Evolutionary conservation across 2,329 filamentous ascomycete species (phyloP), one percentile per base, ranked within the genome.

Genomic region (Ceratocystis lukuohia): DNA sequence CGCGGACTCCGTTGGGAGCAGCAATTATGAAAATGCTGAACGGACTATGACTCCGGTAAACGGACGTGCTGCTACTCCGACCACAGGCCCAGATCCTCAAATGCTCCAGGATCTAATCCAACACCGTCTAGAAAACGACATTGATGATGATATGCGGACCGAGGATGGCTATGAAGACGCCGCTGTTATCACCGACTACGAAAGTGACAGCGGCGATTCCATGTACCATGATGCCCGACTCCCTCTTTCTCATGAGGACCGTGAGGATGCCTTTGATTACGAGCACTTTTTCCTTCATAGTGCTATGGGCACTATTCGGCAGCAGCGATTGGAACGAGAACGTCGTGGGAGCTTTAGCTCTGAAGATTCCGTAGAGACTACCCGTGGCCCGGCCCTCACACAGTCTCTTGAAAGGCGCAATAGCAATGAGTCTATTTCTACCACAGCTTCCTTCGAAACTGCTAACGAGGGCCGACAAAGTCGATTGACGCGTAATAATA

Each of bases 241-340:
- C 64, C 81, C 82, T 7, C 77, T 88, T 5, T 90, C 91, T 0
- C 93, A 97, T 72, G 93, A 97, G 76, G 91, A 96, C 74, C 88
- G 93, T 22, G 87, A 92, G 70, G 93, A 97, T 74, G 92, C 92
- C 0, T 97, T 97, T 72, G 93, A 97, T 74, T 97, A 97, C 69
- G 89, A 96, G 74, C 87, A 96, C 73, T 96, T 96, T 76, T 96
- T 96, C 74, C 80, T 96, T 15, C 91, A 96, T 74, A 96, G 90
- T 70, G 91, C 91, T 10, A 87, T 96, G 82, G 91, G 91, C 5
- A 91, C 82, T 1, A 86, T 91, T 72, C 85, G 82, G 70, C 78
- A 80, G 67, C 77, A 78, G 68, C 76, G 78, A n/a, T 75, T 81
- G 67, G 73, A 72, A 4, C 74, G 77, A 48, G 73, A 72, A 4